Percentiles rank a stretch among this genome's conserved stretches.
Conservation (phyloP, 257 asterid genomes). For the Solanum microdontum region DNA sequence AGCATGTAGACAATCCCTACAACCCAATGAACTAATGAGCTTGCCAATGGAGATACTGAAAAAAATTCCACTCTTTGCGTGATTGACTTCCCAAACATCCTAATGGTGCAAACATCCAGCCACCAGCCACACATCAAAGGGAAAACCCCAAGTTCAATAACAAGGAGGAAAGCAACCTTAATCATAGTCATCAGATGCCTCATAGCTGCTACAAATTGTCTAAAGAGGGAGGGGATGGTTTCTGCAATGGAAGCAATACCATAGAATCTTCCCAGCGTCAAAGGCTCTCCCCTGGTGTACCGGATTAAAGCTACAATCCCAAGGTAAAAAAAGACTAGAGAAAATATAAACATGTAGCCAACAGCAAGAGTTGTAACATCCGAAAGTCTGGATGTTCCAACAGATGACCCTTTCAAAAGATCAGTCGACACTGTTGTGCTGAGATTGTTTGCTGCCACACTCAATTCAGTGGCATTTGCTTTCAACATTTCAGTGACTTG, state of each 20-base stretch:
- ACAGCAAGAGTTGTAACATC: constrained; percentile 98
- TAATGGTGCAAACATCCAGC: constrained; percentile 93
- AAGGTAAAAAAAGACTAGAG: constrained; percentile 68
- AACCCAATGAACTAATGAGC: constrained; percentile 98
- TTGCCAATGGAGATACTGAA: constrained; percentile 86
- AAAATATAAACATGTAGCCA: constrained; percentile 76
- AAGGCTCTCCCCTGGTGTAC: constrained; percentile 87
- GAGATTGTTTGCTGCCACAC: constrained; percentile 40
- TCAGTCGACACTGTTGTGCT: constrained; percentile 50
- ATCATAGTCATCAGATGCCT: constrained; percentile 97
- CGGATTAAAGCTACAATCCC: constrained; percentile 75
- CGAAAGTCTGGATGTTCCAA: constrained; percentile 72
- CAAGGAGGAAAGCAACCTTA: constrained; percentile 95
- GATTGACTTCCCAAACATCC: constrained; percentile 89
- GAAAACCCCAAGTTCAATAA: constrained; percentile 94
- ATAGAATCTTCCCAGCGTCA: constrained; percentile 89
- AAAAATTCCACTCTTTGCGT: constrained; percentile 94
- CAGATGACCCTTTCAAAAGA: constrained; percentile 45
- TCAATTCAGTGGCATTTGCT: constrained; percentile 50
- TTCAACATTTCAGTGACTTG: constrained; percentile 54
- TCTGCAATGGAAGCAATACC: constrained; percentile 91
- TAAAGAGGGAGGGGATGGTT: constrained; percentile 81
- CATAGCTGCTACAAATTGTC: constrained; percentile 93
- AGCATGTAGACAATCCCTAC: constrained; percentile 97
- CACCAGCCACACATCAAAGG: constrained; percentile 99